A percentile compares a stretch with the other conserved stretches of the same genome.
These are phyloP conservation scores for Leccinum uliginosum DNA, from an alignment of 768 basidiomycete genomes.

Conservation along the genomic window DNA sequence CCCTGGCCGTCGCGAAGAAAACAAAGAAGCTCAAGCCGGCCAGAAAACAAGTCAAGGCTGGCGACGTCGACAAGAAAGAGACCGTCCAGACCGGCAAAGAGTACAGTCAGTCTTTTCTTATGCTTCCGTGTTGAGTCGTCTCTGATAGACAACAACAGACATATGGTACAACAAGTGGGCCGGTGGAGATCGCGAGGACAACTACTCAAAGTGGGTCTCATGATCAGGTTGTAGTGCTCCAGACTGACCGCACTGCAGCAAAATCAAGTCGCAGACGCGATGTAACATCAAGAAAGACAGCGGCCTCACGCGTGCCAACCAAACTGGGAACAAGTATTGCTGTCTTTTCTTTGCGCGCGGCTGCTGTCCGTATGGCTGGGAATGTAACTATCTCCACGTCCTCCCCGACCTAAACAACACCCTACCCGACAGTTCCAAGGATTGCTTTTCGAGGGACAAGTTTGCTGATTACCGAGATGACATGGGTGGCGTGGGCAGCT, in stretches of 20 bases:
- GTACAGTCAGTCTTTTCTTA: constrained; percentile 64
- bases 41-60: constrained; percentile 88
- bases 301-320: constrained; percentile 93
- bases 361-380: constrained; percentile 97
- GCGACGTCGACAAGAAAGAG: constrained; percentile 86
- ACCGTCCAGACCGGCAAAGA: constrained; percentile 91
- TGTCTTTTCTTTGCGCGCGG: constrained; percentile 96
- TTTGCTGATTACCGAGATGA: constrained; percentile 97
- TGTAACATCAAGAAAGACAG: constrained; percentile 86
- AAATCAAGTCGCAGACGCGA: constrained; percentile 90
- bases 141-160: constrained; percentile 43
- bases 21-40: constrained; percentile 82
- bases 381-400: constrained; percentile 93
- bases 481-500: constrained; percentile 99
- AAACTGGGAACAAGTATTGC: constrained; percentile 85
- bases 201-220: constrained; percentile 79
- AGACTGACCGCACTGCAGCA: constrained; percentile 42
- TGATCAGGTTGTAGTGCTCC: neutral
- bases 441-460: constrained; percentile 96
- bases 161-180: constrained; percentile 99
- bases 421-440: constrained; percentile 88
- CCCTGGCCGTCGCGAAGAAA: constrained; percentile 17
- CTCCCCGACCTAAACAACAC: constrained; percentile 68
- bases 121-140: neutral
- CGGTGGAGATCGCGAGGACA: constrained; percentile 97